Evolutionary conservation across 768 basidiomycete genomes (phyloP).

Genomic region (Tricholoma sp.): DNA sequence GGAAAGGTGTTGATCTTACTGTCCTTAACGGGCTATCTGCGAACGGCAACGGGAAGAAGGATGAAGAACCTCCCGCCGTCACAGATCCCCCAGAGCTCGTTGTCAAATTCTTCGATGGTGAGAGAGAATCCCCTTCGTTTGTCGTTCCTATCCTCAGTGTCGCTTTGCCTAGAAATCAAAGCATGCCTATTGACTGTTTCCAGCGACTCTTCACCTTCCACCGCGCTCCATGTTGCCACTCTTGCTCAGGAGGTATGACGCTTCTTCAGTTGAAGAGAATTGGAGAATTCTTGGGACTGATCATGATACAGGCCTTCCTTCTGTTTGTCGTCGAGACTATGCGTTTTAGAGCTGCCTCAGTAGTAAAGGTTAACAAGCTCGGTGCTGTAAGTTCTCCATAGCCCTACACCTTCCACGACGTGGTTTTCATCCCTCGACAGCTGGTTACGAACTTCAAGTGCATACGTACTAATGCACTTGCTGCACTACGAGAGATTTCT

Average conservation of each 20-base stretch:
- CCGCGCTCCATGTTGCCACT: constrained; percentile 68
- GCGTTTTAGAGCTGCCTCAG: constrained; percentile 67
- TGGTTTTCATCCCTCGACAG: constrained; percentile 29
- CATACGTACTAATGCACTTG: constrained; percentile 48
- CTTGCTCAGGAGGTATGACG: constrained; percentile 65
- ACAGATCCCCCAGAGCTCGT: constrained; percentile 56
- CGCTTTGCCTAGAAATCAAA: constrained; percentile 41
- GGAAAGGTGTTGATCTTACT: constrained; percentile 58
- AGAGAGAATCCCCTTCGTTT: constrained; percentile 7
- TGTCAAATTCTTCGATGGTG: constrained; percentile 59
- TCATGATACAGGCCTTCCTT: constrained; percentile 56
- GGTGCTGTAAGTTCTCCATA: constrained; percentile 47
- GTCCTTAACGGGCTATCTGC: constrained; percentile 29
- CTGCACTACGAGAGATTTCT: constrained; percentile 56
- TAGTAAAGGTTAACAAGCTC: constrained; percentile 70
- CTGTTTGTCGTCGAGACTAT: constrained; percentile 64
- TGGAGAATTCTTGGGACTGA: constrained; percentile 3
- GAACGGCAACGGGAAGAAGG: constrained; percentile 57
- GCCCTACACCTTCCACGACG: not conserved
- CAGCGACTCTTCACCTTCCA: constrained; percentile 38
- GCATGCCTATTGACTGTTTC: constrained; percentile 43
- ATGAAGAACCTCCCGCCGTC: constrained; percentile 65
- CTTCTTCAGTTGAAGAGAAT: not conserved
- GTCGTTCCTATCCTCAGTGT: not conserved
- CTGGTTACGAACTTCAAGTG: constrained; percentile 63